Evolutionary conservation across 177 flowering plant genomes (phyloP).

Genomic region (Telopea speciosissima): DNA sequence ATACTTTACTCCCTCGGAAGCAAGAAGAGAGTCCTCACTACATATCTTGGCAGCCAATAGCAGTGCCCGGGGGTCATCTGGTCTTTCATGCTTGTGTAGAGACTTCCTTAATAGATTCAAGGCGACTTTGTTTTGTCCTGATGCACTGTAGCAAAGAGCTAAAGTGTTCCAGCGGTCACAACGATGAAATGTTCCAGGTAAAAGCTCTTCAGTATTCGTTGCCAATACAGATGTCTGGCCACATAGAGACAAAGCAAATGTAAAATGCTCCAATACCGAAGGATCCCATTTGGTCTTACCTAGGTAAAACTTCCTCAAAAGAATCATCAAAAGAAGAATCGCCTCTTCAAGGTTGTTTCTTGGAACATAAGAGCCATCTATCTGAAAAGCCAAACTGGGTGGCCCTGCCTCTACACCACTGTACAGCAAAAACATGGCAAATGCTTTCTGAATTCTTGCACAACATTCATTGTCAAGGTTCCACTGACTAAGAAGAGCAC

Average conservation of each 20-base stretch:
- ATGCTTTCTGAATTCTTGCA: slow-evolving; percentile 81
- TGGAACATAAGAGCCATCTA: slow-evolving; percentile 81
- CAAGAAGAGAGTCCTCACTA: slow-evolving; percentile 60
- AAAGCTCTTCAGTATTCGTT: slow-evolving; percentile 66
- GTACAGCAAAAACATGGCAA: slow-evolving; percentile 77
- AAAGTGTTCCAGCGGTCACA: slow-evolving; percentile 73
- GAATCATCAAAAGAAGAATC: slow-evolving; percentile 79
- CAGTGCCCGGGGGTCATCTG: slow-evolving; percentile 59
- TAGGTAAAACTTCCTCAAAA: slow-evolving; percentile 56
- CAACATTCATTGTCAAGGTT: slow-evolving; percentile 74
- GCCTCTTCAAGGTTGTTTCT: slow-evolving; percentile 92
- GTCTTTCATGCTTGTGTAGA: slow-evolving; percentile 67
- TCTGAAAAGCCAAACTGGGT: slow-evolving; percentile 71
- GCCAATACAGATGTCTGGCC: slow-evolving; percentile 71
- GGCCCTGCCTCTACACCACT: slow-evolving; percentile 86
- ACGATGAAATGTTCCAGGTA: slow-evolving; percentile 76
- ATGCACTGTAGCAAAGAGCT: slow-evolving; percentile 73
- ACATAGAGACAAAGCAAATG: slow-evolving; percentile 77
- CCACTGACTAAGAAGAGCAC: slow-evolving; percentile 93
- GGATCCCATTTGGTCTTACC: slow-evolving; percentile 84
- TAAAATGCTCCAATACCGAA: slow-evolving; percentile 75
- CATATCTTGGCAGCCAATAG: slow-evolving; percentile 81
- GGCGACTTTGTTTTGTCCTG: slow-evolving; percentile 56
- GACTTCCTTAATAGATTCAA: slow-evolving; percentile 74
- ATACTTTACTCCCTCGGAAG: slow-evolving; percentile 80